Conservation (phyloP, 1,284 basidiomycete genomes). For the Dichomitus squalens region DNA sequence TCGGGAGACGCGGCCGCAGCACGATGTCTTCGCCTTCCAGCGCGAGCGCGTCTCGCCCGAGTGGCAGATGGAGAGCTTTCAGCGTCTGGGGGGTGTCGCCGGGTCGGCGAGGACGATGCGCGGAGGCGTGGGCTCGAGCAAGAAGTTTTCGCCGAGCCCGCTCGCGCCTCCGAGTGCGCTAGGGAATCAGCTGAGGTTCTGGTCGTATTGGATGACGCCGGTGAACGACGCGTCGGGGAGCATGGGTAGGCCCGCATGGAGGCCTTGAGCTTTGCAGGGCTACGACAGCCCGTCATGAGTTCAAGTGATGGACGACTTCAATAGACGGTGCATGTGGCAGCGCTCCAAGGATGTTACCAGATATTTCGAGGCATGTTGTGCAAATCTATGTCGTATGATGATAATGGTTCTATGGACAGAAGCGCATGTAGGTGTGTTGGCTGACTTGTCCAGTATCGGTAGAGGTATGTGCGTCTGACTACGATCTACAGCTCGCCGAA, state of each 20-base stretch:
- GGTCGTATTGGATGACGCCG: constrained; percentile 17
- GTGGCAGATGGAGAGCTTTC: neutral
- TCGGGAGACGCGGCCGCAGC: neutral
- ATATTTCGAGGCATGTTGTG: too few relatives aligned
- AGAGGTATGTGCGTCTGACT: neutral
- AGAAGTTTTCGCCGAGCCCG: neutral
- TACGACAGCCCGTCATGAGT: too few relatives aligned
- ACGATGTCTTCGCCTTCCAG: neutral
- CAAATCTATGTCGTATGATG: too few relatives aligned
- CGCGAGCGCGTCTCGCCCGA: neutral
- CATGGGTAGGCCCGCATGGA: constrained; percentile 4
- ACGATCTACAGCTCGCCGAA: neutral
- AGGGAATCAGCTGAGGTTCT: constrained; percentile 7
- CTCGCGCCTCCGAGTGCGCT: neutral
- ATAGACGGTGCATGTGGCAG: too few relatives aligned
- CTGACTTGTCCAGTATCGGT: too few relatives aligned
- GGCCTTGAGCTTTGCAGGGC: constrained; percentile 3
- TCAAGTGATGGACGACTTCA: too few relatives aligned
- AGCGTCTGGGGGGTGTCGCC: neutral
- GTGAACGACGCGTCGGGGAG: constrained; percentile 2
- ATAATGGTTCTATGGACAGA: too few relatives aligned
- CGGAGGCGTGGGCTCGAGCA: neutral
- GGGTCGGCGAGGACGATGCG: neutral
- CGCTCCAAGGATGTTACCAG: neutral
- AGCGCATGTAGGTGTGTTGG: too few relatives aligned